These are phyloP conservation scores for Calonectria leucothoes DNA, from an alignment of 2,329 filamentous ascomycete genomes.

Conservation along the genomic window DNA sequence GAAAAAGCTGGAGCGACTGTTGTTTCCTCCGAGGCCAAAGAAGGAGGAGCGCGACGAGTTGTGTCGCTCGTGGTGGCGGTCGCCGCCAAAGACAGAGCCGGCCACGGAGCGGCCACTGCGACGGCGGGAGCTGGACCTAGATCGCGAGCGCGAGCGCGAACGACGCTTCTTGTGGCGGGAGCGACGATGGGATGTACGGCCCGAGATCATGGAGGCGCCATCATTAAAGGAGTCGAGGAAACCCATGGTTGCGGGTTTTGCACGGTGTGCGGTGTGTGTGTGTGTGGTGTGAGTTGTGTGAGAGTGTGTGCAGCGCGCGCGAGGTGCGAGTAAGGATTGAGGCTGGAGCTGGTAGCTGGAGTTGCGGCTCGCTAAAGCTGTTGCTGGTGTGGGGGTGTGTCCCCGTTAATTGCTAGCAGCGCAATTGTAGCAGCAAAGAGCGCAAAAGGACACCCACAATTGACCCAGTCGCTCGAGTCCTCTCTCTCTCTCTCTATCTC, in stretches of 20 bases:
- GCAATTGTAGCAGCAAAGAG: neutral
- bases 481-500: constrained; percentile 3
- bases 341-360: neutral
- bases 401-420: neutral
- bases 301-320: neutral
- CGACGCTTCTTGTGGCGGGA: constrained; percentile 49
- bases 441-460: neutral
- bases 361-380: neutral
- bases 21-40: constrained; percentile 58
- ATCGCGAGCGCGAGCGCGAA: constrained; percentile 54
- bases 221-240: constrained; percentile 50
- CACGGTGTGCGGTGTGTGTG: neutral
- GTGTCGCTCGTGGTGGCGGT: constrained; percentile 50
- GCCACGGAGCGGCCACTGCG: constrained; percentile 46
- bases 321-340: neutral
- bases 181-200: constrained; percentile 41
- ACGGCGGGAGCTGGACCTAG: constrained; percentile 49
- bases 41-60: constrained; percentile 58
- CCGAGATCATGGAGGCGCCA: constrained; percentile 45
- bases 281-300: neutral
- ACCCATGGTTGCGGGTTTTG: constrained; percentile 39
- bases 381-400: neutral
- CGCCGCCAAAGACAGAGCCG: constrained; percentile 47
- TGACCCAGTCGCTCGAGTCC: neutral
- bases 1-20: constrained; percentile 60